Evolutionary conservation across 2,329 filamentous ascomycete genomes (phyloP).

Genomic region (Trichothecium roseum): DNA sequence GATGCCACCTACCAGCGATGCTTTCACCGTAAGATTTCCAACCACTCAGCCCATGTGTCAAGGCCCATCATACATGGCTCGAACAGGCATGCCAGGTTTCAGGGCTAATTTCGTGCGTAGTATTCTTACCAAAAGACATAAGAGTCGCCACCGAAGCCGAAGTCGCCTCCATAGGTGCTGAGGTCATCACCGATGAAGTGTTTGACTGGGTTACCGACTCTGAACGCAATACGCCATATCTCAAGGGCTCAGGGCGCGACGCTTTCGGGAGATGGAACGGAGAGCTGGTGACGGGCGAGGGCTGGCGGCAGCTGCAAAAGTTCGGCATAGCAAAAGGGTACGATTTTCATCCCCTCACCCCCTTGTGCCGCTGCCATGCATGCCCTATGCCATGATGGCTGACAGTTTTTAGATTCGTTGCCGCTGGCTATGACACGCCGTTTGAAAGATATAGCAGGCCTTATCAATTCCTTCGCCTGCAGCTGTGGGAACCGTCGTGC

Average conservation of each 20-base stretch:
- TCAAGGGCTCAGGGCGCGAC: constrained; percentile 45
- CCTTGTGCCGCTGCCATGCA: neutral
- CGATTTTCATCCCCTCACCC: constrained; percentile 4
- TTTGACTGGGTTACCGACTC: constrained; percentile 51
- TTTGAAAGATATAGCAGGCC: constrained; percentile 41
- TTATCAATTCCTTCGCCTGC: constrained; percentile 46
- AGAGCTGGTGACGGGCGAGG: constrained; percentile 52
- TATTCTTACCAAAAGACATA: constrained; percentile 35
- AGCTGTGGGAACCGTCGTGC: constrained; percentile 49
- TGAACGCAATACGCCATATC: constrained; percentile 52
- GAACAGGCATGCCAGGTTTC: neutral
- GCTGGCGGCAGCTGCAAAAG: constrained; percentile 53
- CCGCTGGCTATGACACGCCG: constrained; percentile 46
- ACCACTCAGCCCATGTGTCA: neutral
- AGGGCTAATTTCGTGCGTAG: constrained; percentile 17
- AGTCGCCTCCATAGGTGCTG: constrained; percentile 35
- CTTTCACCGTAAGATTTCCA: constrained; percentile 35
- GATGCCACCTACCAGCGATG: constrained; percentile 41
- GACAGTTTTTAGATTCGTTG: constrained; percentile 32
- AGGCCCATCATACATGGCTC: neutral
- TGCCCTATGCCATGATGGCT: neutral
- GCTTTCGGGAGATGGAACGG: constrained; percentile 51
- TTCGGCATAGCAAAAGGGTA: constrained; percentile 47
- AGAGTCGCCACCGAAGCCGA: constrained; percentile 28
- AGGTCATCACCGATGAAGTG: constrained; percentile 43